Evolutionary conservation across 2,329 filamentous ascomycete species (phyloP).

Genomic region (Diaporthe sp.): DNA sequence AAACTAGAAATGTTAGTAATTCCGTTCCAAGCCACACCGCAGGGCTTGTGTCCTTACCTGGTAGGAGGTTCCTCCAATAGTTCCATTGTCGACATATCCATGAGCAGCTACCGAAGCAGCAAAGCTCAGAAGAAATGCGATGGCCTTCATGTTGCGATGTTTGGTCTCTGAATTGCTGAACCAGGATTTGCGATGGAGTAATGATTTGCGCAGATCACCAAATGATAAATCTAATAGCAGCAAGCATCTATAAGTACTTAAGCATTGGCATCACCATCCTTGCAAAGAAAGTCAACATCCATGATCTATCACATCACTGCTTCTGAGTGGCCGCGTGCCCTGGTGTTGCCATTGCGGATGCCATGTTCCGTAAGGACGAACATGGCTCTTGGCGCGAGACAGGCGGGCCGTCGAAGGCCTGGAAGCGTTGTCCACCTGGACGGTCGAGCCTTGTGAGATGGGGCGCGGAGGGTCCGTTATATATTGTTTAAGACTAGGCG

Average conservation of each 20-base stretch:
- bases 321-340: not conserved
- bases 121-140: constrained; percentile 19
- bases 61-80: constrained; percentile 31
- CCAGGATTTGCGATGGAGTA: not conserved
- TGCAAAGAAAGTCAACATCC: constrained; percentile 10
- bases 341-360: constrained; percentile 13
- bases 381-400: constrained; percentile 30
- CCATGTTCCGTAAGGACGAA: constrained; percentile 21
- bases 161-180: not conserved
- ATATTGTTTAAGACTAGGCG: constrained; percentile 27
- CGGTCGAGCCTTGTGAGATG: constrained; percentile 25
- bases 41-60: constrained; percentile 12
- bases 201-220: not conserved
- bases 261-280: not conserved
- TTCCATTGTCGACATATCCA: constrained; percentile 37
- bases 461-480: constrained; percentile 29
- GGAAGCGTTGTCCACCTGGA: constrained; percentile 11
- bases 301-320: not conserved
- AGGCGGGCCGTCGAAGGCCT: not conserved
- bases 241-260: constrained; percentile 17
- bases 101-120: constrained; percentile 26
- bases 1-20: constrained; percentile 21
- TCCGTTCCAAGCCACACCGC: not conserved
- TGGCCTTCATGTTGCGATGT: constrained; percentile 14
- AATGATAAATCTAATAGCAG: not conserved